phyloP scores from a whole-genome alignment of 345 rosid genomes.

The Erodium maritimum region DNA sequence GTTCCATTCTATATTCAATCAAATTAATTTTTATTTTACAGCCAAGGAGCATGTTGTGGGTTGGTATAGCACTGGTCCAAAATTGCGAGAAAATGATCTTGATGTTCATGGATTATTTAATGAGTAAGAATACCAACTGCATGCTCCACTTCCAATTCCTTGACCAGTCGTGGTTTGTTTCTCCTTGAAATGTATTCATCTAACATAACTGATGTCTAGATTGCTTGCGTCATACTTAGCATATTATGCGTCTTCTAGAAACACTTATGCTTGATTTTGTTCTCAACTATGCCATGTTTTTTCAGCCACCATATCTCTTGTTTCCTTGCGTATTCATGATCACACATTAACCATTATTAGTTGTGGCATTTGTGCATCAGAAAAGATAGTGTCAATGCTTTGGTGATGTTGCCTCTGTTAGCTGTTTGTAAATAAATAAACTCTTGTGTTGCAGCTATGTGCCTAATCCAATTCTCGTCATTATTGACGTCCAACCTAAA shows the following conservation, averaged over 20 bases:
- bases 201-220: no score
- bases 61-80: slow-evolving; percentile 95
- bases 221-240: no score
- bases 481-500: slow-evolving; percentile 82
- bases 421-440: background rate
- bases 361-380: no score
- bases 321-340: no score
- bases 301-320: no score
- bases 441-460: slow-evolving; percentile 76
- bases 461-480: slow-evolving; percentile 74
- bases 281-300: no score
- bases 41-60: slow-evolving; percentile 97
- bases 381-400: no score
- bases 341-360: no score
- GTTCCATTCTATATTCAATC: slow-evolving; percentile 1
- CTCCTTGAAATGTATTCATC: background rate
- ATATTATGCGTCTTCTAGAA: no score
- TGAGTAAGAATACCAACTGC: slow-evolving; percentile 26
- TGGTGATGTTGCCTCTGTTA: no score
- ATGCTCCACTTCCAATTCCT: background rate
- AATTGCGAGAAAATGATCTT: slow-evolving; percentile 79
- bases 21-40: slow-evolving; percentile 14
- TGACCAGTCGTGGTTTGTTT: background rate
- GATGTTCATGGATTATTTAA: slow-evolving; percentile 65
- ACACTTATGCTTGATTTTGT: no score